phyloP scores from a whole-genome alignment of 495 filamentous ascomycete genomes.

The Aspergillus campestris region DNA sequence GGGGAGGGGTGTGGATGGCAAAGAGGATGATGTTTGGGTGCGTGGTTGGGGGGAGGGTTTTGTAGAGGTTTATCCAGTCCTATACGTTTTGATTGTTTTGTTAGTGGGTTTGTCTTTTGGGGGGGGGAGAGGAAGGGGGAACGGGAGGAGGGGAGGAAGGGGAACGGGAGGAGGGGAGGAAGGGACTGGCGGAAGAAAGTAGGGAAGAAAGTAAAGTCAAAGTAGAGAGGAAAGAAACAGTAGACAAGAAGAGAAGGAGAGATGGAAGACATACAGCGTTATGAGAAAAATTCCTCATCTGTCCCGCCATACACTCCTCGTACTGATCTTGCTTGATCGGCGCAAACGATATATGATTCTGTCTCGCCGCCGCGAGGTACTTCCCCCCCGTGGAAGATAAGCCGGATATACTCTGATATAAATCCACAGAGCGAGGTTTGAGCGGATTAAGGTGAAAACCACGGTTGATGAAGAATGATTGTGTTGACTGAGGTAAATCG shows the following conservation, averaged over 20 bases:
- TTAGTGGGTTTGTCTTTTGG: too few relatives aligned
- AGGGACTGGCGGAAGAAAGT: too few relatives aligned
- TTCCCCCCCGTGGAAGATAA: constrained; percentile 26
- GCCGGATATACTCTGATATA: constrained; percentile 33
- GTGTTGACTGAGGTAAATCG: constrained; percentile 25
- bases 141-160: too few relatives aligned
- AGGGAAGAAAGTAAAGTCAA: neutral
- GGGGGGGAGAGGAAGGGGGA: too few relatives aligned
- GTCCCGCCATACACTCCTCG: constrained; percentile 36
- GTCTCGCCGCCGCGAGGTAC: constrained; percentile 26
- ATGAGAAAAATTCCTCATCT: constrained; percentile 34
- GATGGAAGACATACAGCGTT: constrained; percentile 22
- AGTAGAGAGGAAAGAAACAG: neutral
- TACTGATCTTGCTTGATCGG: constrained; percentile 30
- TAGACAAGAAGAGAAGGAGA: neutral
- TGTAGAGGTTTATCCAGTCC: constrained; percentile 42
- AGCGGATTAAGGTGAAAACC: constrained; percentile 30
- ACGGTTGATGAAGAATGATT: constrained; percentile 38
- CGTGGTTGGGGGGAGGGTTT: constrained; percentile 26
- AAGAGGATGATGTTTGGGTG: constrained; percentile 39
- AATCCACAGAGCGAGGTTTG: constrained; percentile 27
- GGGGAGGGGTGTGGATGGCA: constrained; percentile 22
- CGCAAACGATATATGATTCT: constrained; percentile 31
- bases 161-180: too few relatives aligned
- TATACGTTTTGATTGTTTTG: too few relatives aligned